Evolutionary conservation across 345 rosid genomes (phyloP), one percentile per base, ranked within the genome.

Genomic region (Linum lewisii): DNA sequence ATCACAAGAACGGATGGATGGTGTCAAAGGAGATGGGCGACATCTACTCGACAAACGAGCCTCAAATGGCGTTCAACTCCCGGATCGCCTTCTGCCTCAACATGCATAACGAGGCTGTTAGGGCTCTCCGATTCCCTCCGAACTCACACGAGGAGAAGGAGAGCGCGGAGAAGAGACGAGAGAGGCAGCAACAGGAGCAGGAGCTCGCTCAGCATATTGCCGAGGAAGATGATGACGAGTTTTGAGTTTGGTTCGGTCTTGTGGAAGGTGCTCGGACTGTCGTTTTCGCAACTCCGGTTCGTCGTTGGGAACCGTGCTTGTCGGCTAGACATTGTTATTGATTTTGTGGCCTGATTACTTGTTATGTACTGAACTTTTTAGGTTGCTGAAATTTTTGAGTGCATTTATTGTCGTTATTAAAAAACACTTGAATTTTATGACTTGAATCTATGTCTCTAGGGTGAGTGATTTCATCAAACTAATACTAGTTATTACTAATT

Each of bases 201-300:
- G 96, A 91, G 72, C 91, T 91, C 1, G 91, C 96, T 1, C 82
- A 87, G 68, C 86, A 85, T 74, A 84, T 90, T 60, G 90, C 89
- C 0, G 96, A 90, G 77, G 89, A 90, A 64, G 97, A 90, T 5
- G 95, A 90, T n/a, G 93, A 84, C 38, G 91, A 84, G 29, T 88
- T 84, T 60, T 85, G 37, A 42, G 47, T 11, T 4, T 11, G 34
- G 7, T 29, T 29, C 34, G 4, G 34, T 29, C 34, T 29, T 29
- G 4, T 29, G 34, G 34, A 29, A 29, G 34, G 34, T 4, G 34
- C 7, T 29, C 5, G 34, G 34, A 8, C 34, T 29, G 4, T 5
- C 5, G 7, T 29, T 29, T 1, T 29, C 34, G 34, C 34, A 29
- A 26, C n/a, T n/a, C n/a, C n/a, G n/a, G n/a, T n/a, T n/a, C n/a